Percentiles rank a stretch among this genome's conserved stretches.
These are phyloP conservation scores for Prunus fruticosa DNA, from an alignment of 306 rosid species.

Conservation along the genomic window DNA sequence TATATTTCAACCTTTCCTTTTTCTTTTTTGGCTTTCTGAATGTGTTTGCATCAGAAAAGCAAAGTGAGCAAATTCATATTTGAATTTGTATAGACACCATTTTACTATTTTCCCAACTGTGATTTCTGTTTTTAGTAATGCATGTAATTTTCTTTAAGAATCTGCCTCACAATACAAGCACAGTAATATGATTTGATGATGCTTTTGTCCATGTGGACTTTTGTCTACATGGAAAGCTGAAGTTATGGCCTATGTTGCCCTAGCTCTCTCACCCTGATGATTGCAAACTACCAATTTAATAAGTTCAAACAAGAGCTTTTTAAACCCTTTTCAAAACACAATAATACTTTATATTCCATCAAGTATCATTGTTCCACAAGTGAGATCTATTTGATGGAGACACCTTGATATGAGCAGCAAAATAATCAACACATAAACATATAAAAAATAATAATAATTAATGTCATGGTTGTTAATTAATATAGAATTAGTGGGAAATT, in stretches of 20 bases:
- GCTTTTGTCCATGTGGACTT: constrained; percentile 17
- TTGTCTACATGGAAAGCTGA: constrained; percentile 19
- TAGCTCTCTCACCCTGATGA: constrained; percentile 25
- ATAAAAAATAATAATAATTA: too few species aligned
- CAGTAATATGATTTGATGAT: neutral
- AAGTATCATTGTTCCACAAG: constrained; percentile 35
- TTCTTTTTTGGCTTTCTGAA: constrained; percentile 12
- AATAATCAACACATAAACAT: neutral
- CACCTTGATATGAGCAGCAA: constrained; percentile 19
- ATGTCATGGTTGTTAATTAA: too few species aligned
- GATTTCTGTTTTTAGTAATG: neutral
- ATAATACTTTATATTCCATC: constrained; percentile 45
- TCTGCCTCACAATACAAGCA: neutral
- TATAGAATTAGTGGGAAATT: too few species aligned
- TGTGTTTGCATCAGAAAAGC: constrained; percentile 24
- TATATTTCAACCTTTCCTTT: too few species aligned
- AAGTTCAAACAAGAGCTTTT: constrained; percentile 61
- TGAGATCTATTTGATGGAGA: constrained; percentile 41
- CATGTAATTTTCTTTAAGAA: constrained; percentile 6
- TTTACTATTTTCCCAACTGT: neutral
- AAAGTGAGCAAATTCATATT: constrained; percentile 16
- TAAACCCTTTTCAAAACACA: constrained; percentile 30
- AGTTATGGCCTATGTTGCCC: neutral
- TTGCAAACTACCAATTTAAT: constrained; percentile 41
- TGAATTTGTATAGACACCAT: neutral